Conservation (phyloP, 2,329 filamentous ascomycete genomes). For the Neopestalotiopsis sp. region DNA sequence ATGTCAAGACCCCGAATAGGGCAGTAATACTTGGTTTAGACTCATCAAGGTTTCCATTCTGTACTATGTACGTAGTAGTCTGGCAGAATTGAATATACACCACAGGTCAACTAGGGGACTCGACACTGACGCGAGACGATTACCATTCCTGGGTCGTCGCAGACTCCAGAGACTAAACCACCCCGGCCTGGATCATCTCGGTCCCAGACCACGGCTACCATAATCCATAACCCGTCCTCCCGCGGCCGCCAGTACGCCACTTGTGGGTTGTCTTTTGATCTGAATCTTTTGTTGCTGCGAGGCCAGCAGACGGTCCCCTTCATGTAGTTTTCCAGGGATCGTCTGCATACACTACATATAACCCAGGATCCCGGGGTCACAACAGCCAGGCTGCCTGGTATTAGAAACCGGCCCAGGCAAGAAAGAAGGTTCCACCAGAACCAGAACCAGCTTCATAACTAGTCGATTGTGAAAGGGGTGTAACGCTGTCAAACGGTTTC, state of each 20-base stretch:
- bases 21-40: neutral
- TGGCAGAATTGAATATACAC: neutral
- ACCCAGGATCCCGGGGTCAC: neutral
- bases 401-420: neutral
- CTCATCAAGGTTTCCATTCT: neutral
- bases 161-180: neutral
- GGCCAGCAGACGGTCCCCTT: neutral
- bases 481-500: constrained; percentile 8
- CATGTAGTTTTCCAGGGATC: neutral
- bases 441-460: neutral
- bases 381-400: neutral
- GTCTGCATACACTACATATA: neutral
- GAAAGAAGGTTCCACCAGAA: neutral
- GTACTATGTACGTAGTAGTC: neutral
- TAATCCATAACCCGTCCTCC: neutral
- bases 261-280: neutral
- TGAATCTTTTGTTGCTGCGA: neutral
- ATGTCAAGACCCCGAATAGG: neutral
- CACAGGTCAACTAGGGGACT: neutral
- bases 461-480: neutral
- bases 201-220: neutral
- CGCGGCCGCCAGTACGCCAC: neutral
- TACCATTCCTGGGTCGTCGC: neutral
- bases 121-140: neutral
- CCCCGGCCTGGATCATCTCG: constrained; percentile 1